Evolutionary conservation across 2,329 filamentous ascomycete species (phyloP).

Genomic region (Sarocladiaceae sp.): DNA sequence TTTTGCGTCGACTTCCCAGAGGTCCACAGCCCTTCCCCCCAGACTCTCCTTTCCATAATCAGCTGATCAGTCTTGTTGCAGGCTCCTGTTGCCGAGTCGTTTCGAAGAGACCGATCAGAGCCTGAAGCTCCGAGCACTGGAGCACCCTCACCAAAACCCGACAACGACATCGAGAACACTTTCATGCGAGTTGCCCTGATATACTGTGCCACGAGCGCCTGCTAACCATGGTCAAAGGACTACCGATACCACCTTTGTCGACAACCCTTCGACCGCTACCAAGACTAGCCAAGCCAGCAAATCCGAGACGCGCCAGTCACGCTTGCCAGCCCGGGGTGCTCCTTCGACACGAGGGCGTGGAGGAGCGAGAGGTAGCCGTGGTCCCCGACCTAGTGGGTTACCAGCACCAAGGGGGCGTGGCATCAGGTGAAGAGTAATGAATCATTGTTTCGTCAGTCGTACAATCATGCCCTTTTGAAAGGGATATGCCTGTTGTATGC

Average conservation of each 20-base stretch:
- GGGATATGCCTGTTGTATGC: too few species aligned
- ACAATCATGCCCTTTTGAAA: background rate
- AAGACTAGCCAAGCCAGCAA: conserved; percentile 40
- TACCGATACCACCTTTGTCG: conserved; percentile 85
- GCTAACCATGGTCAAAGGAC: conserved; percentile 50
- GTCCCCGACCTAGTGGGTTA: conserved; percentile 40
- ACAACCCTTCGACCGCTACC: conserved; percentile 60
- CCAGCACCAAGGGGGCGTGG: conserved; percentile 40
- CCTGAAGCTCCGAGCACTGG: conserved; percentile 35
- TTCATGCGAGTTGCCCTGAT: conserved; percentile 58
- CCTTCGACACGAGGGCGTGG: conserved; percentile 26
- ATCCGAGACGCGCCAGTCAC: conserved; percentile 37
- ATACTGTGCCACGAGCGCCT: conserved; percentile 6
- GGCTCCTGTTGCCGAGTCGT: conserved; percentile 81
- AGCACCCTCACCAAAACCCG: conserved; percentile 20
- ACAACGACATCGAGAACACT: conserved; percentile 64
- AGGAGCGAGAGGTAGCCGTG: conserved; percentile 22
- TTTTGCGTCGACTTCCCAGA: conserved; percentile 98
- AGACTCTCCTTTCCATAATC: too few species aligned
- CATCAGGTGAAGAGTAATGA: conserved; percentile 29
- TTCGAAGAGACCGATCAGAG: conserved; percentile 57
- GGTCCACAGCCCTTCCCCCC: too few species aligned
- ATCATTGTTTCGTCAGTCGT: background rate
- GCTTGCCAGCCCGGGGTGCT: conserved; percentile 40
- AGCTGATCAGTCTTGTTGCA: conserved; percentile 26